Conservation (phyloP, 2,329 filamentous ascomycete species). For the Beauveria scarabaeidicola region DNA sequence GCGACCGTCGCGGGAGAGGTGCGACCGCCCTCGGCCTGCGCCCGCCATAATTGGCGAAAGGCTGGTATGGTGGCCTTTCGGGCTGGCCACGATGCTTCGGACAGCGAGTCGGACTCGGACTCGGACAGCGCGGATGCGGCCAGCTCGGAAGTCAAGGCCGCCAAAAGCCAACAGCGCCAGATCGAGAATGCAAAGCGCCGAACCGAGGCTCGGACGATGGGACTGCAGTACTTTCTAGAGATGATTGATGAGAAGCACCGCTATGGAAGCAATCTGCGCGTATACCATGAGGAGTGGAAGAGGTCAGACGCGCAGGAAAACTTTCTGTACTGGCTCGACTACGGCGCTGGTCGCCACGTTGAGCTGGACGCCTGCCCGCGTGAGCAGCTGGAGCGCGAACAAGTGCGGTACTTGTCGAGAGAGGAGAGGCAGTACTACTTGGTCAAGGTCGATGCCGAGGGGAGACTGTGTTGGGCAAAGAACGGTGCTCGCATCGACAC, state of each 20-base stretch:
- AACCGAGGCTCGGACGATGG: slow-evolving; percentile 69
- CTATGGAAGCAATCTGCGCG: slow-evolving; percentile 73
- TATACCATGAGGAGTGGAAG: slow-evolving; percentile 82
- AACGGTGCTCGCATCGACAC: slow-evolving; percentile 73
- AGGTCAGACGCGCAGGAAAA: slow-evolving; percentile 68
- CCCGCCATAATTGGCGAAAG: slow-evolving; percentile 68
- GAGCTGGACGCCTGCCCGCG: slow-evolving; percentile 66
- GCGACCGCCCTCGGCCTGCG: slow-evolving; percentile 15
- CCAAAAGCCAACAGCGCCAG: slow-evolving; percentile 30
- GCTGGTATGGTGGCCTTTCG: slow-evolving; percentile 60
- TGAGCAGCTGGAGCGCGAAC: slow-evolving; percentile 65
- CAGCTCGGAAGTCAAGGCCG: slow-evolving; percentile 30
- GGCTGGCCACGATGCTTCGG: slow-evolving; percentile 57
- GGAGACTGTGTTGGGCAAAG: slow-evolving; percentile 79
- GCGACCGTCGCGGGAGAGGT: background rate
- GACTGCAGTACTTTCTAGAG: slow-evolving; percentile 73
- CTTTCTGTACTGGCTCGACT: slow-evolving; percentile 91
- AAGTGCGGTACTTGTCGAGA: slow-evolving; percentile 72
- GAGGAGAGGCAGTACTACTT: slow-evolving; percentile 78
- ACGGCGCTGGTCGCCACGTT: slow-evolving; percentile 63
- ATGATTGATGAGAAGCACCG: slow-evolving; percentile 84
- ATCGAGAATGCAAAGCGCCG: slow-evolving; percentile 49
- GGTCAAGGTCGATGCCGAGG: slow-evolving; percentile 64
- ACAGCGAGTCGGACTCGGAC: slow-evolving; percentile 33
- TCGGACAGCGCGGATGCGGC: slow-evolving; percentile 24